These are phyloP conservation scores for Penicillium verrucosum DNA, from an alignment of 2,329 filamentous ascomycete genomes.

Conservation along the genomic window DNA sequence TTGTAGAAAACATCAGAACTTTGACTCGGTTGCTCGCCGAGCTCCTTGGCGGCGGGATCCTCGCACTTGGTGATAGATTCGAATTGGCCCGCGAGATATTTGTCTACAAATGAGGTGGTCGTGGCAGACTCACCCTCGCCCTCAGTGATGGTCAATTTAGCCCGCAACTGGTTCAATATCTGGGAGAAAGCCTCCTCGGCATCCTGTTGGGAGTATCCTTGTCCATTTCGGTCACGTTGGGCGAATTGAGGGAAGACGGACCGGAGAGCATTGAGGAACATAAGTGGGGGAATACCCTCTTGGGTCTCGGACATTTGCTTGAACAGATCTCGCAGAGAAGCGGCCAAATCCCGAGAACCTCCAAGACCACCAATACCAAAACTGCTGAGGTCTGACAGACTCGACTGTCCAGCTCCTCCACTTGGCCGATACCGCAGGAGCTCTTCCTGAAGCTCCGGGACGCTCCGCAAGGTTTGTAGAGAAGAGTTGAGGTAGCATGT, in stretches of 20 bases:
- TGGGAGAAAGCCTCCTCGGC: slow-evolving; percentile 98
- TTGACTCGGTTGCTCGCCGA: slow-evolving; percentile 66
- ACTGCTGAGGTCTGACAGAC: slow-evolving; percentile 48
- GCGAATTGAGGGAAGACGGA: slow-evolving; percentile 86
- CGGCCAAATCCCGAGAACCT: slow-evolving; percentile 67
- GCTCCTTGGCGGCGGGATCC: slow-evolving; percentile 71
- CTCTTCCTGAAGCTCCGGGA: slow-evolving; percentile 85
- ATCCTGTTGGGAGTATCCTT: slow-evolving; percentile 94
- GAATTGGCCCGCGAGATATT: slow-evolving; percentile 82
- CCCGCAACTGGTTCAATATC: slow-evolving; percentile 77
- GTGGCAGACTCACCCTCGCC: slow-evolving; percentile 41
- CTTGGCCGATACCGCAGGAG: slow-evolving; percentile 60
- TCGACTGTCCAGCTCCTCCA: slow-evolving; percentile 31
- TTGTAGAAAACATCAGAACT: slow-evolving; percentile 79
- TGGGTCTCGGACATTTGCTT: slow-evolving; percentile 87
- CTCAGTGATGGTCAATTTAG: slow-evolving; percentile 68
- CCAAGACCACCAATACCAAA: slow-evolving; percentile 58
- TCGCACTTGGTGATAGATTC: slow-evolving; percentile 77
- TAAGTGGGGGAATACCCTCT: slow-evolving; percentile 75
- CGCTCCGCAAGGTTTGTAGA: slow-evolving; percentile 80
- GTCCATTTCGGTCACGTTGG: slow-evolving; percentile 75
- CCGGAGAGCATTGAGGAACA: slow-evolving; percentile 78
- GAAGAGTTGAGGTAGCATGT: slow-evolving; percentile 99
- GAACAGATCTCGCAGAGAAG: slow-evolving; percentile 77
- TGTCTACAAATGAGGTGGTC: slow-evolving; percentile 75